Conservation (phyloP, 129 eudicot species). For the Tagetes erecta region DNA sequence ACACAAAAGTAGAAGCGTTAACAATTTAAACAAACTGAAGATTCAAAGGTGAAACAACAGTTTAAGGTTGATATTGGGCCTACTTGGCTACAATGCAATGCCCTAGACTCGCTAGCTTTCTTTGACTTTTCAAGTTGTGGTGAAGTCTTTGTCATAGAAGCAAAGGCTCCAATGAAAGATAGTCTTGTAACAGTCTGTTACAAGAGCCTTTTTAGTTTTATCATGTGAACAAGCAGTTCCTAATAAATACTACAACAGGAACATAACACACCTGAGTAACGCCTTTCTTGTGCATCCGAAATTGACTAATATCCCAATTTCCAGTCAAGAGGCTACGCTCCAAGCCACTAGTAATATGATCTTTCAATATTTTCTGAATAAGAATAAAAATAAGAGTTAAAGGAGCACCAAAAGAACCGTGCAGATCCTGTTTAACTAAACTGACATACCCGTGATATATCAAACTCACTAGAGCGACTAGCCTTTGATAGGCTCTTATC, state of each 20-base stretch:
- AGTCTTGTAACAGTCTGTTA: constrained; percentile 79
- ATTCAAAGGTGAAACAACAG: constrained; percentile 6
- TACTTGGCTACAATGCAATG: constrained; percentile 98
- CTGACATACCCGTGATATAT: constrained; percentile 63
- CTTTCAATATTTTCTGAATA: constrained; percentile 50
- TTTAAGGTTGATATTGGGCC: background rate
- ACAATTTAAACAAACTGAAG: background rate
- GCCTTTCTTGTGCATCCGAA: constrained; percentile 83
- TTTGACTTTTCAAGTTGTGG: constrained; percentile 96
- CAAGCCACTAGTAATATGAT: constrained; percentile 64
- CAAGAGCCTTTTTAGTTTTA: constrained; percentile 6
- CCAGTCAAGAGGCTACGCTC: constrained; percentile 91
- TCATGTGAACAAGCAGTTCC: background rate
- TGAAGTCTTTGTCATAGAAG: constrained; percentile 73
- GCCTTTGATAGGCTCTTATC: constrained; percentile 48
- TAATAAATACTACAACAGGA: background rate
- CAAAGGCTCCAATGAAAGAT: constrained; percentile 76
- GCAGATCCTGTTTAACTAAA: background rate
- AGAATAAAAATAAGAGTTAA: background rate
- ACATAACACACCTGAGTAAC: constrained; percentile 74
- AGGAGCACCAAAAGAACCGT: constrained; percentile 3
- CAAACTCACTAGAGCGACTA: constrained; percentile 63
- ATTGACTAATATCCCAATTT: constrained; percentile 75
- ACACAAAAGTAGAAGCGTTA: background rate
- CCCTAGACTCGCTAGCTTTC: constrained; percentile 99